Evolutionary conservation across 805 yeast genomes (phyloP).

Genomic region (Yarrowia sp.): DNA sequence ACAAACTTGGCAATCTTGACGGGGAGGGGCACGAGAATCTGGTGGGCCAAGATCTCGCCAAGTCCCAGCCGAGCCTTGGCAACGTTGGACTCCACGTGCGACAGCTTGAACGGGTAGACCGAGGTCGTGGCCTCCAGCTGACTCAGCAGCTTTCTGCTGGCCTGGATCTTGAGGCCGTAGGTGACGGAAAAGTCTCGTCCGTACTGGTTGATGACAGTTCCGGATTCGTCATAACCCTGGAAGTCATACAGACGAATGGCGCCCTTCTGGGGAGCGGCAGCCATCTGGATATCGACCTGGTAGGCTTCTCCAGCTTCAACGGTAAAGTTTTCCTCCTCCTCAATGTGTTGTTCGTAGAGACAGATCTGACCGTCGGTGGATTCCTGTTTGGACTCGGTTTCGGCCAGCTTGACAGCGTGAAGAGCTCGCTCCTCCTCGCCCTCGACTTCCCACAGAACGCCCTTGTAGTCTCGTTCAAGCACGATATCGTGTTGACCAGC

Average conservation of each 20-base stretch:
- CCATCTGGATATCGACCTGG: slow-evolving; percentile 80
- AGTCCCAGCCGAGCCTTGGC: slow-evolving; percentile 75
- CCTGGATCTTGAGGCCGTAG: slow-evolving; percentile 75
- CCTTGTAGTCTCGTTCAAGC: slow-evolving; percentile 90
- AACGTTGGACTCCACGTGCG: slow-evolving; percentile 70
- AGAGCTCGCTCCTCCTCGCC: slow-evolving; percentile 42
- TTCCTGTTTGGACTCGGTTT: background rate
- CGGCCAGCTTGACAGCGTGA: slow-evolving; percentile 40
- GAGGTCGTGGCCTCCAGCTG: slow-evolving; percentile 76
- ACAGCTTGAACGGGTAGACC: slow-evolving; percentile 90
- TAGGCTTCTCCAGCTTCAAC: slow-evolving; percentile 86
- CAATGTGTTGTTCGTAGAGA: slow-evolving; percentile 48
- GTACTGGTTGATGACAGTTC: slow-evolving; percentile 51
- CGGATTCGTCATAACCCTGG: slow-evolving; percentile 45
- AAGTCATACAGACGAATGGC: slow-evolving; percentile 46
- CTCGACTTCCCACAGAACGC: slow-evolving; percentile 60
- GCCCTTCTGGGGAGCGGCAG: slow-evolving; percentile 58
- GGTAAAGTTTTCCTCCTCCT: slow-evolving; percentile 64
- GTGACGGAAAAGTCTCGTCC: slow-evolving; percentile 86
- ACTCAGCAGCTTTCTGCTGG: slow-evolving; percentile 73
- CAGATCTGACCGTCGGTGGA: slow-evolving; percentile 43
- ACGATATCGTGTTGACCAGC: slow-evolving; percentile 97
- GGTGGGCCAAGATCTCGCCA: slow-evolving; percentile 79
- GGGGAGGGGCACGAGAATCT: slow-evolving; percentile 75
- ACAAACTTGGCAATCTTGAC: slow-evolving; percentile 74